Evolutionary conservation across 2,329 filamentous ascomycete species (phyloP), one percentile per base, ranked within the genome.

Genomic region (Venturia carpophila): DNA sequence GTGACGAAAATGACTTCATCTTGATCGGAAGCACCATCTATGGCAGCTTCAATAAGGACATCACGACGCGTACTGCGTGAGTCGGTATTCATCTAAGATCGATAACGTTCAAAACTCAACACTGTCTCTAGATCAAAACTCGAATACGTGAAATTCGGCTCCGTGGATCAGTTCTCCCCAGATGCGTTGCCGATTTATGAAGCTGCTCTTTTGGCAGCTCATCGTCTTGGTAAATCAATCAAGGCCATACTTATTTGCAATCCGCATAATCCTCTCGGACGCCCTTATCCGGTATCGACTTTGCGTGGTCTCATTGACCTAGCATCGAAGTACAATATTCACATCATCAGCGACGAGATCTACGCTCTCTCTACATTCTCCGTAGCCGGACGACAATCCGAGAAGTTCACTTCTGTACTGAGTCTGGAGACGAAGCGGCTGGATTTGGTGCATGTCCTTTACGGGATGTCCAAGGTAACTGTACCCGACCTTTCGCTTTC

Each of bases 11-110:
- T 0, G 79, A 83, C 56, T 79, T 75, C 1, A 76, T 83, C 24
- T 68, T 84, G 13, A 70, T 81, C 2, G 75, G 73, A 39, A 71
- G 76, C 17, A 80, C 81, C 0, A 73, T 78, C 7, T 84, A 83
- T 65, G 77, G 77, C 21, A 74, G 78, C 19, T 83, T 83, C 64
- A 74, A 78, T 27, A 70, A 77, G 1, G 82, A 84, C 68, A 79
- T 83, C 56, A 76, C 77, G 0, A 75, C 77, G 21, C 76, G 78
- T 62, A 76, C 79, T 5, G 65, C 67, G 19, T 62, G 69, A 68
- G 62, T 21, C 9, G 10, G 11, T 58, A 42, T 4, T 71, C 68
- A 27, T 68, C 70, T 37, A 45, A 10, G 42, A 24, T n/a, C 49
- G 37, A 17, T 61, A 41, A 47, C 37, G n/a, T 9, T 60, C 62